These are phyloP conservation scores for Carpinus fangiana DNA, from an alignment of 306 rosid genomes.

Conservation along the genomic window DNA sequence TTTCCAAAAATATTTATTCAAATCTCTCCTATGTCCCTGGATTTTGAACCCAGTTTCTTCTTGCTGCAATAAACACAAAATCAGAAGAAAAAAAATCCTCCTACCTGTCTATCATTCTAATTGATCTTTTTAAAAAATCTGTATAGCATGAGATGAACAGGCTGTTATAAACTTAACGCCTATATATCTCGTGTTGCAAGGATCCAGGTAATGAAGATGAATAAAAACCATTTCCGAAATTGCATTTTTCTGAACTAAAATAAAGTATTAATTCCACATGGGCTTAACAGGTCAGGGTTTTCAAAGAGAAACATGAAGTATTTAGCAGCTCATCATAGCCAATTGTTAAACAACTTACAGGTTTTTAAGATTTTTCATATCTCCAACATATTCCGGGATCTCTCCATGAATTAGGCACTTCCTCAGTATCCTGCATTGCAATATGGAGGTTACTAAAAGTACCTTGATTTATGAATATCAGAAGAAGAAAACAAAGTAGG, in stretches of 20 bases:
- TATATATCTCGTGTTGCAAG: background rate
- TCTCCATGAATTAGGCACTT: slow-evolving; percentile 42
- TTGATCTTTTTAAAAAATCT: background rate
- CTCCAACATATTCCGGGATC: slow-evolving; percentile 42
- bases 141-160: background rate
- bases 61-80: background rate
- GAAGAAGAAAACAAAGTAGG: slow-evolving; percentile 28
- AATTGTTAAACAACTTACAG: slow-evolving; percentile 56
- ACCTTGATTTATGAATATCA: slow-evolving; percentile 16
- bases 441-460: background rate
- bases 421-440: slow-evolving; percentile 44
- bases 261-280: background rate
- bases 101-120: background rate
- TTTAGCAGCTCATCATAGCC: slow-evolving; percentile 11
- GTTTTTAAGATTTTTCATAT: slow-evolving; percentile 42
- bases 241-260: background rate
- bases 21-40: background rate
- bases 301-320: background rate
- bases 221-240: background rate
- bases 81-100: background rate
- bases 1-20: background rate
- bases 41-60: background rate
- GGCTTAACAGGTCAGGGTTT: background rate
- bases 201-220: background rate
- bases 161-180: background rate